A percentile compares a stretch with the other conserved stretches of the same genome.
These are phyloP conservation scores for Zanthoxylum bungeanum DNA, from an alignment of 345 rosid species.

Conservation along the genomic window DNA sequence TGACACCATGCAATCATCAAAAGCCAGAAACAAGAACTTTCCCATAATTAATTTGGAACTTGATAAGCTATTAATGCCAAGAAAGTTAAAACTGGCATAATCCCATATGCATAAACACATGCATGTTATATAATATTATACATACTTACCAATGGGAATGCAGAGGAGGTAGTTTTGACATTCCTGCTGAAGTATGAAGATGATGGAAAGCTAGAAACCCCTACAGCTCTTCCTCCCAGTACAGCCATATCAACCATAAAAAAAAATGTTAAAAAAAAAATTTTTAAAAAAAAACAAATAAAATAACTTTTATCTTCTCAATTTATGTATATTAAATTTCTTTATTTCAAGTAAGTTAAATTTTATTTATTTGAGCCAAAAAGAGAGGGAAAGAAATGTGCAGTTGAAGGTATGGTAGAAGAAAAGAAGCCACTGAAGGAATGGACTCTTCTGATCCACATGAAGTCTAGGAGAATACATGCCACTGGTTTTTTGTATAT, in stretches of 20 bases:
- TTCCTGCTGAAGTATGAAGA: slow-evolving; percentile 36
- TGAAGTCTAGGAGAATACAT: slow-evolving; percentile 26
- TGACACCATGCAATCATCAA: not conserved
- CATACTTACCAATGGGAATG: slow-evolving; percentile 42
- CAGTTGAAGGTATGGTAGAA: slow-evolving; percentile 7
- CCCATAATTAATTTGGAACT: not conserved
- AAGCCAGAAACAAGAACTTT: not conserved
- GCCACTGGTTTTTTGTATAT: slow-evolving; percentile 40
- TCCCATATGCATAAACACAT: too few relatives aligned
- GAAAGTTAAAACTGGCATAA: not conserved
- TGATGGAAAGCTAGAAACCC: slow-evolving; percentile 53
- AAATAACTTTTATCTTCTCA: not conserved
- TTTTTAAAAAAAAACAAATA: not conserved
- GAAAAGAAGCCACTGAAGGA: slow-evolving; percentile 16
- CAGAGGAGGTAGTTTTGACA: slow-evolving; percentile 28
- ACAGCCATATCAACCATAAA: slow-evolving; percentile 40
- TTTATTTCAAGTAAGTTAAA: slow-evolving; percentile 7
- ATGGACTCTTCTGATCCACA: slow-evolving; percentile 46
- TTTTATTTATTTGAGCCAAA: not conserved
- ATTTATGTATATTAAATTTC: not conserved
- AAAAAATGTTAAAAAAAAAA: too few relatives aligned
- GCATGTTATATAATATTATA: not conserved
- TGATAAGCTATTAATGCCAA: not conserved
- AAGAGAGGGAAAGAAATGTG: not conserved
- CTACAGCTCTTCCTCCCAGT: slow-evolving; percentile 47